Evolutionary conservation across 352 stramenopile genomes (phyloP), one percentile per base, ranked within the genome.

Genomic region (Phytophthora multivora): DNA sequence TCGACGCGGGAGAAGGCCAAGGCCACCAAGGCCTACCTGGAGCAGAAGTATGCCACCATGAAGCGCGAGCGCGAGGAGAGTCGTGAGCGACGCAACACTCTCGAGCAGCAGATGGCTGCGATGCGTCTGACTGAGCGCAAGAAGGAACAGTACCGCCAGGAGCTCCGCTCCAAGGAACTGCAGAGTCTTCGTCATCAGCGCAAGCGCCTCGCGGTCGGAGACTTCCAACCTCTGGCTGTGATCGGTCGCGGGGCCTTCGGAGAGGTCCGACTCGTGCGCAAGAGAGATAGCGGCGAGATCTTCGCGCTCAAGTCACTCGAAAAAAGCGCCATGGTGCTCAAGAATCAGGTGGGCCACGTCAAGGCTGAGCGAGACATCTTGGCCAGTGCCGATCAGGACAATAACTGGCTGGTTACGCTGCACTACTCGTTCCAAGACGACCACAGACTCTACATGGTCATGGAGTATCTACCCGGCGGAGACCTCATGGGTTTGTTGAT

Each of bases 401-500:
- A 99, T 73, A 82, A 91, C 49, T 99, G 96, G 96, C 90, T 99
- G 39, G 98, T 98, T 9, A 92, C 88, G 41, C 78, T 99, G 18
- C 92, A 99, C 75, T 99, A 98, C 73, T 98, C 90, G 59, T 99
- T 99, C 79, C 96, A 99, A 62, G 82, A 95, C 55, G 80, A 94
- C 31, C 79, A 91, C 63, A 66, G 75, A 35, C 73, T 95, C 10
- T 94, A 93, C 64, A 93, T 93, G 97, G 95, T 99, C 35, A 99
- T 99, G 98, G 98, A 99, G 79, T 99, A 98, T 68, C 76, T 99
- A 23, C 94, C 97, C 5, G 98, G 98, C 4, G 98, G 98, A 39
- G 98, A 99, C 78, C 86, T 99, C 51, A 99, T 99, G 98, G 97
- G 89, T 49, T 71, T 99, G 16, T 83, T 99, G 28, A 99, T 99